Evolutionary conservation across 768 basidiomycete genomes (phyloP).

Genomic region (Leccinum boreale): DNA sequence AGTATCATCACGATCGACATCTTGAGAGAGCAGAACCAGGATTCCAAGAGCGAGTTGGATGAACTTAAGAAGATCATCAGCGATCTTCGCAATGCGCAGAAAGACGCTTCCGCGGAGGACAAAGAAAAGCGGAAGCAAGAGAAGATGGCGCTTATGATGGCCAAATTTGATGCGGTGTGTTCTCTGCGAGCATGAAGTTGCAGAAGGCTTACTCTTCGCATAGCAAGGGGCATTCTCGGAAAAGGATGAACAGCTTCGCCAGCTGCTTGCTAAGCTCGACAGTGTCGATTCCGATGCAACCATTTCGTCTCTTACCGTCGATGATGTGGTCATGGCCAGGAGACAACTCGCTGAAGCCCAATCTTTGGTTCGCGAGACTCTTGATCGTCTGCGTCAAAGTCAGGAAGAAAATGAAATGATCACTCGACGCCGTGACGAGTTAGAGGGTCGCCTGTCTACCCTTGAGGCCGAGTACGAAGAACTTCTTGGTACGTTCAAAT

Average conservation of each 20-base stretch:
- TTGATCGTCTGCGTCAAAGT: slow-evolving; percentile 83
- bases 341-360: slow-evolving; percentile 90
- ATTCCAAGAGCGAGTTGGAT: slow-evolving; percentile 84
- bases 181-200: not conserved
- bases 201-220: slow-evolving; percentile 3
- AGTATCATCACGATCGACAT: slow-evolving; percentile 89
- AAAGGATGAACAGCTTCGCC: slow-evolving; percentile 90
- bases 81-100: slow-evolving; percentile 78
- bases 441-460: slow-evolving; percentile 75
- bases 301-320: slow-evolving; percentile 57
- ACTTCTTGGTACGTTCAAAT: slow-evolving; percentile 67
- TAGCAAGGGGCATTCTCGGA: slow-evolving; percentile 94
- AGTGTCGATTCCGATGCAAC: slow-evolving; percentile 63
- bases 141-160: slow-evolving; percentile 99
- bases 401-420: slow-evolving; percentile 93
- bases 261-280: slow-evolving; percentile 81
- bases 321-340: slow-evolving; percentile 79
- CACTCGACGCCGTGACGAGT: slow-evolving; percentile 75
- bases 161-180: slow-evolving; percentile 92
- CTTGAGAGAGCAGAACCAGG: slow-evolving; percentile 89
- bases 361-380: slow-evolving; percentile 77
- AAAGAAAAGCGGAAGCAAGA: slow-evolving; percentile 99
- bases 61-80: slow-evolving; percentile 78
- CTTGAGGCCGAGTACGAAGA: slow-evolving; percentile 97
- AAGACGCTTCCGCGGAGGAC: slow-evolving; percentile 86